Evolutionary conservation across 2,329 filamentous ascomycete species (phyloP).

Genomic region (Cercospora citrullina): DNA sequence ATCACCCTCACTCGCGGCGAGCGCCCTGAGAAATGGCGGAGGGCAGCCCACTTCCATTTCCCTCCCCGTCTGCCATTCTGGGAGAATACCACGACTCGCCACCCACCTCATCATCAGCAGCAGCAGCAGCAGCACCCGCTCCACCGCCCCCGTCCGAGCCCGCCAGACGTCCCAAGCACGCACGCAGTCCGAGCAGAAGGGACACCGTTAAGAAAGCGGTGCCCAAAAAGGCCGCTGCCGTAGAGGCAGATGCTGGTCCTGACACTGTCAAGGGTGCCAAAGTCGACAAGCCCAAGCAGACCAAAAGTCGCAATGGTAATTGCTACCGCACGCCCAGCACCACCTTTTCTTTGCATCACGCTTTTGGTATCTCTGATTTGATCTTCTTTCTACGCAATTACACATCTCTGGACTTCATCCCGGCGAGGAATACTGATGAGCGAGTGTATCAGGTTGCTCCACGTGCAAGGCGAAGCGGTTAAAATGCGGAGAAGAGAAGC

Average conservation of each 20-base stretch:
- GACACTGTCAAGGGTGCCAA: constrained; percentile 37
- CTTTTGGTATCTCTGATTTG: neutral
- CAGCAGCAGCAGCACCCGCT: constrained; percentile 27
- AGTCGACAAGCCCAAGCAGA: constrained; percentile 65
- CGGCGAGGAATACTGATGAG: constrained; percentile 28
- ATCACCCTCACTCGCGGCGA: neutral
- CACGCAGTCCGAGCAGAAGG: constrained; percentile 28
- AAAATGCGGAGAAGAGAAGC: constrained; percentile 73
- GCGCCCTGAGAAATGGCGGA: constrained; percentile 47
- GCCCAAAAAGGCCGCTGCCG: constrained; percentile 24
- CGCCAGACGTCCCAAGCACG: constrained; percentile 35
- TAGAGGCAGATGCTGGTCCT: constrained; percentile 22
- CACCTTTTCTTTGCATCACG: constrained; percentile 8
- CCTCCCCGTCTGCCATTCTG: constrained; percentile 59
- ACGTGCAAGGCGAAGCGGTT: constrained; percentile 73
- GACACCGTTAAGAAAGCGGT: constrained; percentile 30
- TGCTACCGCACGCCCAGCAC: constrained; percentile 23
- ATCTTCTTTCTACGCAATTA: neutral
- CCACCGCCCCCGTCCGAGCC: constrained; percentile 27
- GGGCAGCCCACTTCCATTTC: constrained; percentile 55
- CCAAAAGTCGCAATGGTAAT: constrained; percentile 74
- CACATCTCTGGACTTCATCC: neutral
- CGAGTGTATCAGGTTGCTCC: constrained; percentile 58
- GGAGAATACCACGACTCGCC: constrained; percentile 25
- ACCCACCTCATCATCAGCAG: constrained; percentile 32